Conservation (phyloP, 2,329 filamentous ascomycete species). For the Chrysoporthe puriensis region DNA sequence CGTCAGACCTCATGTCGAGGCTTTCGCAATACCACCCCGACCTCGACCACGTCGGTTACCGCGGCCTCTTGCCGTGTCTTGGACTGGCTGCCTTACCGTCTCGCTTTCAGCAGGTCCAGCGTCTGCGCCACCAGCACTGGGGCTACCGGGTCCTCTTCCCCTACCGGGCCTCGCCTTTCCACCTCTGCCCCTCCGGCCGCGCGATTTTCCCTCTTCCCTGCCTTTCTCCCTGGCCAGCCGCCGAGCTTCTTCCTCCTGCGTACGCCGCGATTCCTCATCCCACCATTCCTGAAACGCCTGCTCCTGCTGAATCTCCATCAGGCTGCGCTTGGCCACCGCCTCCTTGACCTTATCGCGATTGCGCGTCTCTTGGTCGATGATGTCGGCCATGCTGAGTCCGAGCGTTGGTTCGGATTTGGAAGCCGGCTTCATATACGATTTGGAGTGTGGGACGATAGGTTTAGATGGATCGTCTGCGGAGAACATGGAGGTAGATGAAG, state of each 20-base stretch:
- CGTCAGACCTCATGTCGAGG: constrained; percentile 1
- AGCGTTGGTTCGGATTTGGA: constrained; percentile 65
- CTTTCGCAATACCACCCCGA: constrained; percentile 20
- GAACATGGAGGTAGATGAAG: constrained; percentile 28
- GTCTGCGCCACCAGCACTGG: neutral
- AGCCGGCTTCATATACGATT: constrained; percentile 60
- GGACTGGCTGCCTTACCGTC: constrained; percentile 11
- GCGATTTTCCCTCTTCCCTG: constrained; percentile 37
- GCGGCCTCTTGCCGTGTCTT: constrained; percentile 19
- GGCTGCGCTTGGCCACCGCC: constrained; percentile 81
- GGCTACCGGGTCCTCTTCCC: constrained; percentile 16
- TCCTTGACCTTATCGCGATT: constrained; percentile 85
- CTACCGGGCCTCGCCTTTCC: constrained; percentile 25
- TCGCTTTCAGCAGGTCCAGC: constrained; percentile 12
- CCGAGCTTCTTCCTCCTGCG: constrained; percentile 64
- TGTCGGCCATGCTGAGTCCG: constrained; percentile 81
- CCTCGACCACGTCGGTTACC: constrained; percentile 16
- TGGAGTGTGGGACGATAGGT: constrained; percentile 61
- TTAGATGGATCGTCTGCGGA: constrained; percentile 40
- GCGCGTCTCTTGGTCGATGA: constrained; percentile 81
- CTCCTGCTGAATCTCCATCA: constrained; percentile 95
- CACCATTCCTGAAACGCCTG: constrained; percentile 98
- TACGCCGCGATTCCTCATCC: constrained; percentile 79
- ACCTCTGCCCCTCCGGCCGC: constrained; percentile 25
- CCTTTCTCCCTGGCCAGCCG: constrained; percentile 47